Evolutionary conservation across 495 filamentous ascomycete genomes (phyloP).

Genomic region (Tetracladium marchalianum): DNA sequence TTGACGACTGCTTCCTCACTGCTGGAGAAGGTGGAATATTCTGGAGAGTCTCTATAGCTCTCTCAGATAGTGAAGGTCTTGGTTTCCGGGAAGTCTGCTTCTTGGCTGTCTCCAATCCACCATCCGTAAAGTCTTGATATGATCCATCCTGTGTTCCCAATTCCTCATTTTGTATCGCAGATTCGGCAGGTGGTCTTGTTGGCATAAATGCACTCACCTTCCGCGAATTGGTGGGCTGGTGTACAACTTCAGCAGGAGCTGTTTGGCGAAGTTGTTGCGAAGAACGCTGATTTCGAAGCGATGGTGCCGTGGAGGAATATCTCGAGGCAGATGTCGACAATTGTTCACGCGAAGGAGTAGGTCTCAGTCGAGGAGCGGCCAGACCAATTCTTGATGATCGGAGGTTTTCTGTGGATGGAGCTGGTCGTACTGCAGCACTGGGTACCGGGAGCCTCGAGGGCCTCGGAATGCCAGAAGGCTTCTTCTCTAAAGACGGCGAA

Average conservation of each 20-base stretch:
- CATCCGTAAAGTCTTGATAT: neutral
- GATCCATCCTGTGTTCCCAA: no score
- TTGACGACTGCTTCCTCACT: slow-evolving; percentile 42
- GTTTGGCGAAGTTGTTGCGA: no score
- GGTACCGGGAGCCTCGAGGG: slow-evolving; percentile 28
- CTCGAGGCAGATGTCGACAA: slow-evolving; percentile 8
- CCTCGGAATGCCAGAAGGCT: slow-evolving; percentile 24
- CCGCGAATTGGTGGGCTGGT: no score
- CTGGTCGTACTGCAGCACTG: slow-evolving; percentile 12
- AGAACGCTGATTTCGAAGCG: no score
- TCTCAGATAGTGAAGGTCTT: slow-evolving; percentile 52
- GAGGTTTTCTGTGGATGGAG: slow-evolving; percentile 19
- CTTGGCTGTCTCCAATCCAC: slow-evolving; percentile 1
- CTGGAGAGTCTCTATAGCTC: slow-evolving; percentile 58
- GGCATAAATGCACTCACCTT: no score
- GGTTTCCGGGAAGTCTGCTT: slow-evolving; percentile 10
- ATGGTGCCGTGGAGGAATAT: no score
- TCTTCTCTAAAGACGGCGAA: slow-evolving; percentile 3
- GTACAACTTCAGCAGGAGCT: no score
- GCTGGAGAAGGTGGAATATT: slow-evolving; percentile 55
- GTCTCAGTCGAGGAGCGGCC: slow-evolving; percentile 15
- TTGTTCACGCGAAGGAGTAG: slow-evolving; percentile 16
- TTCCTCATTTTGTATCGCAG: no score
- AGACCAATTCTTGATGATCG: slow-evolving; percentile 7
- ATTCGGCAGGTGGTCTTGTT: no score